Evolutionary conservation across 345 rosid species (phyloP), one percentile per base, ranked within the genome.

Genomic region (Populus davidiana): DNA sequence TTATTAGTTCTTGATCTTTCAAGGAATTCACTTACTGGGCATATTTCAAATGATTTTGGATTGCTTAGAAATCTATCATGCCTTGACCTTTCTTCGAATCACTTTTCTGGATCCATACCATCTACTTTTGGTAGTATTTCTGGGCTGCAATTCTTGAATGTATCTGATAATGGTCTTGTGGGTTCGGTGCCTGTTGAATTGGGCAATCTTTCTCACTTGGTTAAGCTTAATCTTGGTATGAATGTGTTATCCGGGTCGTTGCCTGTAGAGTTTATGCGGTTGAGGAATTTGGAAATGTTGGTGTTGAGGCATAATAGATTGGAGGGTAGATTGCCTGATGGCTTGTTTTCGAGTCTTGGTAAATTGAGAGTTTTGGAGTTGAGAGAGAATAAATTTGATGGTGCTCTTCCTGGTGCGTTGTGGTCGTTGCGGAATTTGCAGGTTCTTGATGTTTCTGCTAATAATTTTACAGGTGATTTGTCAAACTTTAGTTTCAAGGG

Each of bases 341-440:
- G 73, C 49, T 67, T 91, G 29, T 87, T 90, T 79, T 76, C 86
- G 0, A 80, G 71, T 56, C 86, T 91, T 70, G 70, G 44, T 77
- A 71, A 65, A 21, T 82, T 88, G 86, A 52, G 83, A 78, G 84
- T 85, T 73, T 79, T 83, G 70, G 87, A 69, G 41, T 78, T 90
- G 36, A 80, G 86, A 72, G 72, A 83, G 71, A 90, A 90, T 75
- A 81, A 82, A n/a, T 54, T 81, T 27, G 76, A 74, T 39, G 78
- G 81, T 73, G 74, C 78, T 69, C 68, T 81, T 69, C 81, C 84
- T 38, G 41, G 3, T 64, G 64, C 69, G 14, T 63, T 70, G 31
- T 14, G 27, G 63, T 49, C 65, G 27, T 70, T 54, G 69, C 76
- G 68, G 31, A 74, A 65, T 23, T 65, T 81, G 78, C 73, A 11